Percentiles rank a stretch among this genome's conserved stretches.
These are phyloP conservation scores for Sclerospora graminicola DNA, from an alignment of 352 stramenopile species.

Conservation along the genomic window DNA sequence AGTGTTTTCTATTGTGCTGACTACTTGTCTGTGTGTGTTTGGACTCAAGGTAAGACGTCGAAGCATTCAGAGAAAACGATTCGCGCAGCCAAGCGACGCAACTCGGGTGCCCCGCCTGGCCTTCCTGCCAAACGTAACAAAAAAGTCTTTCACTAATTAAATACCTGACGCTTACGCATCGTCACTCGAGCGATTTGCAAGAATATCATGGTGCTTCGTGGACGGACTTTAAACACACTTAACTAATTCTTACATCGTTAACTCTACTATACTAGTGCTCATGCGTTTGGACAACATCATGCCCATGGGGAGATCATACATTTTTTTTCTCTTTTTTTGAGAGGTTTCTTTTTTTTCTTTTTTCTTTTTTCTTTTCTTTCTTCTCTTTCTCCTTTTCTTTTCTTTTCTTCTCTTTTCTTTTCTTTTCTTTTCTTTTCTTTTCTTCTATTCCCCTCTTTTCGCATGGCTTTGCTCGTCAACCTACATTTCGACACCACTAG, in stretches of 20 bases:
- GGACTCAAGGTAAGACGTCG: conserved; percentile 33
- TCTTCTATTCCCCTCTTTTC: conserved; percentile 25
- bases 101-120: conserved; percentile 11
- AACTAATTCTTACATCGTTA: conserved; percentile 3
- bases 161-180: neutral
- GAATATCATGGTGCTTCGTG: too few relatives aligned
- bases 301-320: conserved; percentile 13
- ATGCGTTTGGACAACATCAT: conserved; percentile 12
- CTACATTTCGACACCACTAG: neutral
- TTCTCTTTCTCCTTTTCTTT: conserved; percentile 25
- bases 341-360: conserved; percentile 18
- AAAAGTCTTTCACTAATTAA: conserved; percentile 28
- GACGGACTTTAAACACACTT: neutral
- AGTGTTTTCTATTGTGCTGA: neutral
- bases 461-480: neutral
- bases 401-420: conserved; percentile 17
- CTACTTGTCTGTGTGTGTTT: neutral
- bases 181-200: too few relatives aligned
- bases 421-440: conserved; percentile 19
- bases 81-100: conserved; percentile 34
- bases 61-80: conserved; percentile 48
- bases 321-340: conserved; percentile 22
- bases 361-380: conserved; percentile 16
- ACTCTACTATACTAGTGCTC: conserved; percentile 10
- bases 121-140: conserved; percentile 50